Conservation (phyloP, 2,329 filamentous ascomycete genomes). For the Colletotrichum karsti region DNA sequence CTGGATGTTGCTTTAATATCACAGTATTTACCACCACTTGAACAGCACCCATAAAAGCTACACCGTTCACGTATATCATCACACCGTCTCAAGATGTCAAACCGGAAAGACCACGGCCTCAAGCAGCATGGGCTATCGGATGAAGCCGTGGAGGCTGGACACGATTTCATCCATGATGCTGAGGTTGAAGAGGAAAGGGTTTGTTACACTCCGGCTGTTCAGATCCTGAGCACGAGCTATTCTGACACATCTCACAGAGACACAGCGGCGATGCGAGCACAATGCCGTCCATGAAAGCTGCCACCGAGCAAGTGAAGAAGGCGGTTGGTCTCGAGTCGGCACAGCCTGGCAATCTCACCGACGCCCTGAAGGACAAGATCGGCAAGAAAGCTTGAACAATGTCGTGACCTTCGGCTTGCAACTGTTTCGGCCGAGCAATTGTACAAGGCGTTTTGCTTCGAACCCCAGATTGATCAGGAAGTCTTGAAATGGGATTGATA, state of each 20-base stretch:
- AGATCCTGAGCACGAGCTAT: not conserved
- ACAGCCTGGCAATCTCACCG: not conserved
- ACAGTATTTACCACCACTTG: not conserved
- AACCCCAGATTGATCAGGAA: not conserved
- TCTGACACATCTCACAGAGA: not conserved
- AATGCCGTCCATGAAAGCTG: slow-evolving; percentile 2
- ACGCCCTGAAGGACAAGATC: not conserved
- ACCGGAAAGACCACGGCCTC: slow-evolving; percentile 9
- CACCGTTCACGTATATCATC: not conserved
- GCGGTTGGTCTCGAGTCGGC: not conserved
- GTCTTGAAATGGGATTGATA: no score
- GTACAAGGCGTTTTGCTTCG: not conserved
- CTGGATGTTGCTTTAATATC: not conserved
- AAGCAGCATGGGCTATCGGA: slow-evolving; percentile 21
- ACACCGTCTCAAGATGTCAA: not conserved
- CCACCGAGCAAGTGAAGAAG: slow-evolving; percentile 8
- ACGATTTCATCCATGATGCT: slow-evolving; percentile 44
- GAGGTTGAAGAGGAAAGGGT: slow-evolving; percentile 43
- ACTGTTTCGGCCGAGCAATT: not conserved
- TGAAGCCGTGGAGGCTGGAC: slow-evolving; percentile 36
- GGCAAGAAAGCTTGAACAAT: not conserved
- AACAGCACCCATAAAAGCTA: not conserved
- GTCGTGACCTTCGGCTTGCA: not conserved
- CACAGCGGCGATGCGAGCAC: slow-evolving; percentile 5
- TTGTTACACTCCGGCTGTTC: not conserved